Percentiles rank a stretch among this genome's conserved stretches.
phyloP scores from a whole-genome alignment of 2,329 filamentous ascomycete species.

The Grosmannia clavigera region DNA sequence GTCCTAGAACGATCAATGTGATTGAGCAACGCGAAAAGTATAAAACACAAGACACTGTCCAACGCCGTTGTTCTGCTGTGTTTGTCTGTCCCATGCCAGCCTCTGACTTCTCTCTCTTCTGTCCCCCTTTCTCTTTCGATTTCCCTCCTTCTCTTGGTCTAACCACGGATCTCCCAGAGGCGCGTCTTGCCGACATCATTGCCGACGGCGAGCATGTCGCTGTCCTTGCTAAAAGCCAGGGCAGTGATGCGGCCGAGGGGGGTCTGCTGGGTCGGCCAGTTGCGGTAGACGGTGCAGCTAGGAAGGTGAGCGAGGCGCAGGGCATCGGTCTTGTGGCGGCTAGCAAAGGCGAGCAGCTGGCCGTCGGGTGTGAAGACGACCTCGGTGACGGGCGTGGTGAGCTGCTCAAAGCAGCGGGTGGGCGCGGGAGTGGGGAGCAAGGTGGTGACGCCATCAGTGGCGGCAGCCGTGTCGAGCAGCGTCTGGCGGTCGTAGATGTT shows the following conservation, averaged over 20 bases:
- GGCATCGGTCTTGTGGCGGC: conserved; percentile 77
- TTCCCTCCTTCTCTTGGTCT: background rate
- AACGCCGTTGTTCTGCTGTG: background rate
- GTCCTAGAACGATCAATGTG: background rate
- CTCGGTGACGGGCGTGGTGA: conserved; percentile 73
- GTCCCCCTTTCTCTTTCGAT: too few species aligned
- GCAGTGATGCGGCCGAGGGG: conserved; percentile 73
- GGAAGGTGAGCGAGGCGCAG: conserved; percentile 80
- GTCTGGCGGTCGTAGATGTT: conserved; percentile 81
- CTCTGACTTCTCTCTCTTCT: too few species aligned
- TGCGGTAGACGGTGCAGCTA: conserved; percentile 85
- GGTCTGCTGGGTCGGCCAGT: conserved; percentile 90
- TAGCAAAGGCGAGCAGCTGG: conserved; percentile 78
- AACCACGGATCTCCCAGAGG: conserved; percentile 76
- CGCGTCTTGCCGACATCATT: conserved; percentile 83
- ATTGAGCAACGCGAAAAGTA: background rate
- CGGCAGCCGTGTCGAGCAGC: conserved; percentile 35
- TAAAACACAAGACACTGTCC: background rate
- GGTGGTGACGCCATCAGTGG: conserved; percentile 18
- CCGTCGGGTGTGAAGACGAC: conserved; percentile 78
- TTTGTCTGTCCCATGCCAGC: background rate
- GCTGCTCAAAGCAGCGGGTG: conserved; percentile 63
- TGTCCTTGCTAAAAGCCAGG: conserved; percentile 54
- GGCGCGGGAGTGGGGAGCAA: conserved; percentile 53
- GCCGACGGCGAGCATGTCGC: conserved; percentile 66